Conservation (phyloP, 257 asterid species). For the Solanum medicagineum region DNA sequence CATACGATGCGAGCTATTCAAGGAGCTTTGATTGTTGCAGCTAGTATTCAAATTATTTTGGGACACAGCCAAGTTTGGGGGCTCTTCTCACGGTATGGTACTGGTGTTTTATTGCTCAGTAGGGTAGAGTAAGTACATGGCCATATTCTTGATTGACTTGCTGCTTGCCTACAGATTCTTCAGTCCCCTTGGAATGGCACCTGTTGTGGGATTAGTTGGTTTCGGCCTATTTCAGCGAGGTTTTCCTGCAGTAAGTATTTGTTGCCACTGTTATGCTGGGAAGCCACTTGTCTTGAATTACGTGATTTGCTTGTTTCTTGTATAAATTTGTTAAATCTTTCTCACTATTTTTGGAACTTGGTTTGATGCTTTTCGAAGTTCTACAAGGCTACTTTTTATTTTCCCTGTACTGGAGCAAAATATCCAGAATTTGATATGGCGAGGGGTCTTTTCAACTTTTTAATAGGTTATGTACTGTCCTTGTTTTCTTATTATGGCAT, state of each 20-base stretch:
- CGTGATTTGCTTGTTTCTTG: neutral
- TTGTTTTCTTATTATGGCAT: neutral
- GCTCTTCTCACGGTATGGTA: conserved; percentile 76
- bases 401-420: neutral
- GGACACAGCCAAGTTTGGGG: conserved; percentile 99
- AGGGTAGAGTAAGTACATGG: neutral
- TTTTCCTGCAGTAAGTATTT: conserved; percentile 60
- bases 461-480: neutral
- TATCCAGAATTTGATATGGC: neutral
- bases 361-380: neutral
- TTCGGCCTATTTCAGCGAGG: conserved; percentile 95
- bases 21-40: conserved; percentile 90
- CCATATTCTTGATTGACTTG: neutral
- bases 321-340: neutral
- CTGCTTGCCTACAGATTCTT: conserved; percentile 48
- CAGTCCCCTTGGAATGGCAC: conserved; percentile 99
- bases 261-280: neutral
- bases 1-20: conserved; percentile 95
- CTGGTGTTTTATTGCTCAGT: neutral
- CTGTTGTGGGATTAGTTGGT: conserved; percentile 92
- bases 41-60: conserved; percentile 79
- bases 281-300: neutral
- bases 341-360: neutral
- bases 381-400: neutral
- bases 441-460: neutral